Evolutionary conservation across 805 yeast species (phyloP), one percentile per base, ranked within the genome.

Genomic region (Cyberlindnera samutprakarnensis): DNA sequence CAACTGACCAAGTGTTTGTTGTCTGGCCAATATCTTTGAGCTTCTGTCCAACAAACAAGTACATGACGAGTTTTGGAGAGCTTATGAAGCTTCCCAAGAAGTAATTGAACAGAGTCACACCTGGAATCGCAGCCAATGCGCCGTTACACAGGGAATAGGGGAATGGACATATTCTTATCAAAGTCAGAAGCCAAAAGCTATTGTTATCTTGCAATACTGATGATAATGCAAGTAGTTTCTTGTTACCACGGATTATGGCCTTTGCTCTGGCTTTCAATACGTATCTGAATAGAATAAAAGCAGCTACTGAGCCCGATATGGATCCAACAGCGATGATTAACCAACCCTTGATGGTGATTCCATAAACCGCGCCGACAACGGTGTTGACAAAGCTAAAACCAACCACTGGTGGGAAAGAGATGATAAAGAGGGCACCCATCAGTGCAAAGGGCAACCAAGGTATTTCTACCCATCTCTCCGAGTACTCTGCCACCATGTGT

Each of bases 111-210:
- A 77, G 59, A 0, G 78, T 64, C 10, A 90, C 66, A 13, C 84
- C 81, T 0, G 94, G 95, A 11, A 90, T 72, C 2, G 94, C 79
- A 8, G 95, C 92, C 43, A 92, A 65, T 0, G 95, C 96, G 4
- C 96, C 96, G 49, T 90, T 90, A 0, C 92, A 79, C 20, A 90
- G 61, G 3, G 96, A 86, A 53, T 87, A 92, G 0, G 97, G 97
- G 47, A 90, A 69, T 1, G 98, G 98, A 45, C 96, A 86, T 36
- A 90, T 56, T 34, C 96, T 65, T 18, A 90, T 68, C 50, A 90
- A 62, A 32, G 81, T 71, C 32, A 90, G 56, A 16, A 92, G 57
- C 41, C 76, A 53, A 36, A 87, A 68, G 36, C 76, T 72, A 43
- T 80, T 78, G 34, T 73, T 71, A 36, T 85, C 94, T 43, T 70